These are phyloP conservation scores for Penicillium roqueforti DNA, from an alignment of 495 filamentous ascomycete genomes.

Conservation along the genomic window DNA sequence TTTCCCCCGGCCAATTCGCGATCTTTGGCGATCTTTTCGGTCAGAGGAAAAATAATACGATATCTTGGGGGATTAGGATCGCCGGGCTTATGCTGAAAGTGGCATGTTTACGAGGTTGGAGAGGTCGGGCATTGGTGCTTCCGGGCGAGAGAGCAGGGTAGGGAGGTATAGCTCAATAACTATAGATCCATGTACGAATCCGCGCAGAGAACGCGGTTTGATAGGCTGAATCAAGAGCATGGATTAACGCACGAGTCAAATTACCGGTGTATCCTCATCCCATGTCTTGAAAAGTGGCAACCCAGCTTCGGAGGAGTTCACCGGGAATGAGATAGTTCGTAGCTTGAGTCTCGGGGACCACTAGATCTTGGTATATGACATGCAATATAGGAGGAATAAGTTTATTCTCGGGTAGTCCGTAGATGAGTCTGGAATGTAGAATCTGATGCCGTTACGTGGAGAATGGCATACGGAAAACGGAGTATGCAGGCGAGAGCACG, in stretches of 20 bases:
- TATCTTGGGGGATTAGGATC: background rate
- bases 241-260: slow-evolving; percentile 1
- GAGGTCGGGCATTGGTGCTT: background rate
- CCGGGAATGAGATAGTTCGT: background rate
- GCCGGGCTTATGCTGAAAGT: background rate
- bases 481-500: background rate
- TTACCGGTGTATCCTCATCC: background rate
- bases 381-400: background rate
- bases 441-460: background rate
- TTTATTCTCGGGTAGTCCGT: slow-evolving; percentile 35
- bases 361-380: slow-evolving; percentile 2
- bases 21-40: background rate
- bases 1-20: background rate
- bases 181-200: background rate
- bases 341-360: background rate
- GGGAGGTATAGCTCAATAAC: background rate
- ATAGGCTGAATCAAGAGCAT: background rate
- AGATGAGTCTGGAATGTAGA: background rate
- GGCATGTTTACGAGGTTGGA: background rate
- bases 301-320: background rate
- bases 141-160: background rate
- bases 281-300: background rate
- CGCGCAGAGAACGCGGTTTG: background rate
- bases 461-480: background rate
- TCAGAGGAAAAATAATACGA: background rate